Base-by-base conservation (phyloP, 208 protist genomes). In the Leishmania major region DNA sequence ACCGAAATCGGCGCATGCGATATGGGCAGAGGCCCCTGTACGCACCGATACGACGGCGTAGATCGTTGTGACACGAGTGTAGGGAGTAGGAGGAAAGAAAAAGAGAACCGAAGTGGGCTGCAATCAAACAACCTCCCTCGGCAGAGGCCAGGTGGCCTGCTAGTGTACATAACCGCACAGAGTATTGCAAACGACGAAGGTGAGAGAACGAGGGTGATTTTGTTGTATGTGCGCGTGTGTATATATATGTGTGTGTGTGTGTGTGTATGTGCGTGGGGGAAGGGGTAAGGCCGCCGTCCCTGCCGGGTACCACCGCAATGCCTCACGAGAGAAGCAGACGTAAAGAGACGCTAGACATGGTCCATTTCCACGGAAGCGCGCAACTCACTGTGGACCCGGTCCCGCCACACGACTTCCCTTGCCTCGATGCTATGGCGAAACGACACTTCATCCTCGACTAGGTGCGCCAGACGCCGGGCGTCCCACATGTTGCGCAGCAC, bases 391-490 rank as follows among this genome's bases (percentile, higher is more conserved):
- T n/a, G n/a, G 28, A 82, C 3, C 19, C 69, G 47, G 7, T 69
- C 55, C 25, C 72, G 71, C 67, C 70, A 76, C 28, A 49, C 31
- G 47, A 5, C 45, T 72, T 80, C 77, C 10, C 77, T 51, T 8
- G 37, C 25, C 25, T 72, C 60, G 77, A 80, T 80, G 64, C 60
- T 49, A 37, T 45, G 60, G 45, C 85, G 85, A 35, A 85, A 85
- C 19, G 62, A 31, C 47, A 6, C 22, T 51, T 88, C 85, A 59
- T 83, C 81, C 8, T 84, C 77, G 7, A 37, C 64, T 2, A 88
- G 57, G 3, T 71, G 78, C n/a, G 75, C 37, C 49, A 66, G 47
- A 28, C 35, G 59, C 25, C 35, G 35, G 11, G 31, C 75, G 40
- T 81, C 55, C n/a, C 57, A 60, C 13, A 51, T 47, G 3, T n/a